phyloP scores from a whole-genome alignment of 129 eudicot genomes.

The Pittosporum tobira region DNA sequence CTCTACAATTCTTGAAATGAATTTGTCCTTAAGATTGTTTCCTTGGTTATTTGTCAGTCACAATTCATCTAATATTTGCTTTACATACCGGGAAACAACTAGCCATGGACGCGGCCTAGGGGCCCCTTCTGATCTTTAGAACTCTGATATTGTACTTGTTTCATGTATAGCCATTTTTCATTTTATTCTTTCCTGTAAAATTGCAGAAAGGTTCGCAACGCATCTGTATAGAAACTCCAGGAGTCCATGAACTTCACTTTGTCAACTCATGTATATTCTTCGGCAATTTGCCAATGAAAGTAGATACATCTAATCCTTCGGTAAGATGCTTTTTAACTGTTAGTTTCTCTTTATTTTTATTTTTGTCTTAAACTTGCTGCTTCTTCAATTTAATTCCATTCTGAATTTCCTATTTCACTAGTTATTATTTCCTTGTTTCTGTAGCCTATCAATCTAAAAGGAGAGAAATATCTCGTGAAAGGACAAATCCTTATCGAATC shows the following conservation, averaged over 20 bases:
- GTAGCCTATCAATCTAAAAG: slow-evolving; percentile 78
- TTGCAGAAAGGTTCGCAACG: slow-evolving; percentile 82
- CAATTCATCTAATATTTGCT: no score
- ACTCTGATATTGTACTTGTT: neutral
- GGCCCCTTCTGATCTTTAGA: no score
- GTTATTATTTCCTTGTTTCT: slow-evolving; percentile 11
- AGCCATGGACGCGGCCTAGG: no score
- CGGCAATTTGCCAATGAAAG: slow-evolving; percentile 54
- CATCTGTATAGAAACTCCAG: slow-evolving; percentile 75
- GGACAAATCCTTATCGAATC: slow-evolving; percentile 62
- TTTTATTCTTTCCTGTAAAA: slow-evolving; percentile 1
- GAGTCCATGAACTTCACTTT: slow-evolving; percentile 85
- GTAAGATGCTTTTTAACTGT: slow-evolving; percentile 30
- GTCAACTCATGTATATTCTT: slow-evolving; percentile 77
- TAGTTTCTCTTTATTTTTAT: neutral
- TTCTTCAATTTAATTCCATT: neutral
- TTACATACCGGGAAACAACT: no score
- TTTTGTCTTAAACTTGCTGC: neutral
- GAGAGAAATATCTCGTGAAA: slow-evolving; percentile 75
- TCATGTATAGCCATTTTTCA: neutral
- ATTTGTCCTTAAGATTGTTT: no score
- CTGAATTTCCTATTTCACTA: slow-evolving; percentile 14
- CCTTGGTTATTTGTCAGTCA: no score
- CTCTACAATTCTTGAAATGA: no score
- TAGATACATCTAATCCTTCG: slow-evolving; percentile 53